Conservation (phyloP, 1,284 basidiomycete species). For the Lignosus rhinocerotis region DNA sequence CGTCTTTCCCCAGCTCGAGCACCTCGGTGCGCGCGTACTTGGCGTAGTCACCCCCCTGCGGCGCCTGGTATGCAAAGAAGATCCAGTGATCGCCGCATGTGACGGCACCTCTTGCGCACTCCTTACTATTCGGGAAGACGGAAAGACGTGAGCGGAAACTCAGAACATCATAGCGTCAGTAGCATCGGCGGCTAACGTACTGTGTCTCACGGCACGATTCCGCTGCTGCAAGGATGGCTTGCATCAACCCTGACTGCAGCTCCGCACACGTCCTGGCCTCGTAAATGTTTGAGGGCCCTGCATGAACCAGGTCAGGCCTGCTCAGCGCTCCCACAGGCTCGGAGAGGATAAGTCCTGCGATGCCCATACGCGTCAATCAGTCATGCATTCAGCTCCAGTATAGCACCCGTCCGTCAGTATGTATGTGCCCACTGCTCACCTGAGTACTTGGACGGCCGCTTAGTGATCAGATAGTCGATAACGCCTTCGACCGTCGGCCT, state of each 20-base stretch:
- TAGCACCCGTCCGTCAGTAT: background rate
- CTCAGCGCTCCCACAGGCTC: slow-evolving; percentile 14
- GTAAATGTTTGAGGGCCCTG: slow-evolving; percentile 12
- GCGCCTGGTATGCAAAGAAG: slow-evolving; percentile 14
- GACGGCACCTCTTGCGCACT: slow-evolving; percentile 11
- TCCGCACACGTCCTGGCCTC: slow-evolving; percentile 11
- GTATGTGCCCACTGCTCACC: background rate
- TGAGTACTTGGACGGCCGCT: slow-evolving; percentile 11
- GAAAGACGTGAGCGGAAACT: background rate
- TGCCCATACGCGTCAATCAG: background rate
- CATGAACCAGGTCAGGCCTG: slow-evolving; percentile 9
- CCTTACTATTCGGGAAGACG: slow-evolving; percentile 3
- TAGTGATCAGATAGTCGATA: slow-evolving; percentile 12
- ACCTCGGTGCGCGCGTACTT: slow-evolving; percentile 13
- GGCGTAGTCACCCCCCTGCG: slow-evolving; percentile 10
- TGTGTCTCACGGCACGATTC: slow-evolving; percentile 1
- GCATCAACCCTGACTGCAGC: slow-evolving; percentile 8
- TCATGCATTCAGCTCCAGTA: background rate
- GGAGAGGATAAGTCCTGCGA: slow-evolving; percentile 11
- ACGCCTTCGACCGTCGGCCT: slow-evolving; percentile 9
- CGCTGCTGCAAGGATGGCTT: slow-evolving; percentile 12
- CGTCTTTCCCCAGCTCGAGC: slow-evolving; percentile 9
- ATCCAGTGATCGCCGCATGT: slow-evolving; percentile 15
- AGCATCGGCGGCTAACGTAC: background rate
- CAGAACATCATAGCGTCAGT: background rate